These are phyloP conservation scores for Suillus paluster DNA, from an alignment of 768 basidiomycete species.

Conservation along the genomic window DNA sequence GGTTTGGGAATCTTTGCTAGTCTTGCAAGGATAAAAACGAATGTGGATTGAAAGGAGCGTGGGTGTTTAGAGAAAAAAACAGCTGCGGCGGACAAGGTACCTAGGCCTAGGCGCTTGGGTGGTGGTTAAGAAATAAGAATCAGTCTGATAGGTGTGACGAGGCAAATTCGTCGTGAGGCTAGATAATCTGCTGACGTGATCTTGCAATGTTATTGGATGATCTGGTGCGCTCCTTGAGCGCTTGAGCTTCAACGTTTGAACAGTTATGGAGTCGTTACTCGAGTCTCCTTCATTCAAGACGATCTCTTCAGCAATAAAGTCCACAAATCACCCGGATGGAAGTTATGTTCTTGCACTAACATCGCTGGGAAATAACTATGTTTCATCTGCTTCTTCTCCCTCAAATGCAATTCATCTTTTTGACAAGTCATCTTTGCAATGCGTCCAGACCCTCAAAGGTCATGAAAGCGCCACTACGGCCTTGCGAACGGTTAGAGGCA, in stretches of 20 bases:
- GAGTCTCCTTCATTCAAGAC: conserved; percentile 25
- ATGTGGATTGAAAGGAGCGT: conserved; percentile 34
- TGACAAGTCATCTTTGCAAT: conserved; percentile 59
- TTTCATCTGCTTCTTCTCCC: conserved; percentile 64
- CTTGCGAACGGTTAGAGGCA: conserved; percentile 47
- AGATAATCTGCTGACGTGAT: conserved; percentile 15
- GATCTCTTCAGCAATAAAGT: conserved; percentile 29
- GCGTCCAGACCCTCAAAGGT: conserved; percentile 52
- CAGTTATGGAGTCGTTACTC: conserved; percentile 32
- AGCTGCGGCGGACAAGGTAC: conserved; percentile 6
- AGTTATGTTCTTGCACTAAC: conserved; percentile 69
- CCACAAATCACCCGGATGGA: conserved; percentile 41
- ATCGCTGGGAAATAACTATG: conserved; percentile 54
- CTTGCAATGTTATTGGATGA: neutral
- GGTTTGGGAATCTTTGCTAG: conserved; percentile 7
- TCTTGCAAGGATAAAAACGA: conserved; percentile 22
- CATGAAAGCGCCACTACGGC: conserved; percentile 63
- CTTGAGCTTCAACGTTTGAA: too few relatives aligned
- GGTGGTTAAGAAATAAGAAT: conserved; percentile 15
- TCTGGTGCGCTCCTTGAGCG: conserved; percentile 15
- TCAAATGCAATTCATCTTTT: conserved; percentile 68
- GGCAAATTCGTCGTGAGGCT: neutral
- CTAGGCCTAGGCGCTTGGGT: conserved; percentile 9
- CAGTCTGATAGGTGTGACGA: neutral
- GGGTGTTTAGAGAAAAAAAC: conserved; percentile 16